Conservation (phyloP, 768 basidiomycete species). For the Lentinus tigrinus region DNA sequence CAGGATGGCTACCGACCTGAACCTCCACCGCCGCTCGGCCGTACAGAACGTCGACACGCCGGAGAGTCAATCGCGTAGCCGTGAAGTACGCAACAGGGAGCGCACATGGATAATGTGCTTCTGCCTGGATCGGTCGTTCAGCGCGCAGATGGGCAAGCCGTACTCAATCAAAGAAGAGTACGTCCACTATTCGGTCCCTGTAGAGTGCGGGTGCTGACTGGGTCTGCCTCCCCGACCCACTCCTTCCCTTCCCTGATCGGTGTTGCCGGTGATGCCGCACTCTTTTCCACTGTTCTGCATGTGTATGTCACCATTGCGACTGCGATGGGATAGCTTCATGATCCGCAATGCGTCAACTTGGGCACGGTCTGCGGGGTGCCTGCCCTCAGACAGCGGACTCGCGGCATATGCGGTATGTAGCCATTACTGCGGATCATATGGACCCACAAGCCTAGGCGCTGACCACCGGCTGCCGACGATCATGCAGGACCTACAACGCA, state of each 20-base stretch:
- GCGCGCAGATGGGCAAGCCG: constrained; percentile 97
- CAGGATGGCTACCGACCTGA: constrained; percentile 95
- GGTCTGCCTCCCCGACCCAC: background rate
- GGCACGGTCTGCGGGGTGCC: constrained; percentile 65
- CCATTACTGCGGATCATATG: background rate
- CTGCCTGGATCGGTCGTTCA: constrained; percentile 82
- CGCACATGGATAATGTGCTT: constrained; percentile 92
- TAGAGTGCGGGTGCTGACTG: constrained; percentile 9
- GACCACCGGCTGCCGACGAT: constrained; percentile 8
- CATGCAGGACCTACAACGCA: constrained; percentile 78
- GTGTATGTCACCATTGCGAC: constrained; percentile 7
- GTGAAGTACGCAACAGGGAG: constrained; percentile 91
- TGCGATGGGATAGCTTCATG: constrained; percentile 56
- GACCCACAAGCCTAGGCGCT: constrained; percentile 1
- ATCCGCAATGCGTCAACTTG: constrained; percentile 81
- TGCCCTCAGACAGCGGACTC: constrained; percentile 64
- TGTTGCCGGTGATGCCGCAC: constrained; percentile 6
- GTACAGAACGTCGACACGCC: constrained; percentile 60
- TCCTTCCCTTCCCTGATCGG: constrained; percentile 11
- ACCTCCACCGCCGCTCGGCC: constrained; percentile 85
- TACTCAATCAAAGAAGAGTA: constrained; percentile 92
- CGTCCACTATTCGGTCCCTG: constrained; percentile 30
- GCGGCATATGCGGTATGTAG: constrained; percentile 73
- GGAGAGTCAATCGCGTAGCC: constrained; percentile 77
- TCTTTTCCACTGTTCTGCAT: background rate